These are phyloP conservation scores for Backusella luteola DNA, from an alignment of 192 early-diverging fungal genomes.

Conservation along the genomic window DNA sequence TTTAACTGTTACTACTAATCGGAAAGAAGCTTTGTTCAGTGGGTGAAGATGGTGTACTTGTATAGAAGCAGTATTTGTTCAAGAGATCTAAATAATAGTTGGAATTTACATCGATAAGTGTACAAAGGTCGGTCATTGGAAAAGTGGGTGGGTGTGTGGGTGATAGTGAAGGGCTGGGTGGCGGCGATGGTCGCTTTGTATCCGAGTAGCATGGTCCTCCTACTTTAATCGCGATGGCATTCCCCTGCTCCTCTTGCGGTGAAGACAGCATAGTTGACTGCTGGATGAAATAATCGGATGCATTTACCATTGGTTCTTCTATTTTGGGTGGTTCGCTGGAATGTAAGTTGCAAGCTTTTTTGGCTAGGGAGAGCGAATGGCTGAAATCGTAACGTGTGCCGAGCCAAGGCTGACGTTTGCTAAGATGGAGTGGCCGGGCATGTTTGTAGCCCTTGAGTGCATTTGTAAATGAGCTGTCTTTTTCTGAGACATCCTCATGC, in stretches of 20 bases:
- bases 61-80: conserved; percentile 57
- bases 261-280: neutral
- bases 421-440: neutral
- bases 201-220: neutral
- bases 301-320: neutral
- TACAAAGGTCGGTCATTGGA: neutral
- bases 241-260: neutral
- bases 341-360: neutral
- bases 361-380: conserved; percentile 15
- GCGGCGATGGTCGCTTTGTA: neutral
- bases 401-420: neutral
- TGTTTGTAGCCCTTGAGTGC: conserved; percentile 6
- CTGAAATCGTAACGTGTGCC: conserved; percentile 15
- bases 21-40: conserved; percentile 3
- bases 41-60: conserved; percentile 21
- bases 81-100: conserved; percentile 51
- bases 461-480: conserved; percentile 9
- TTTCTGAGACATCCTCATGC: conserved; percentile 1
- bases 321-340: neutral
- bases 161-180: conserved; percentile 1
- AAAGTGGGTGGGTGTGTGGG: neutral
- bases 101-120: conserved; percentile 34
- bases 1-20: neutral
- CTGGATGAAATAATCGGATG: neutral
- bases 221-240: neutral